Evolutionary conservation across 257 asterid species (phyloP), one percentile per base, ranked within the genome.

Genomic region (Solanum bulbocastanum): DNA sequence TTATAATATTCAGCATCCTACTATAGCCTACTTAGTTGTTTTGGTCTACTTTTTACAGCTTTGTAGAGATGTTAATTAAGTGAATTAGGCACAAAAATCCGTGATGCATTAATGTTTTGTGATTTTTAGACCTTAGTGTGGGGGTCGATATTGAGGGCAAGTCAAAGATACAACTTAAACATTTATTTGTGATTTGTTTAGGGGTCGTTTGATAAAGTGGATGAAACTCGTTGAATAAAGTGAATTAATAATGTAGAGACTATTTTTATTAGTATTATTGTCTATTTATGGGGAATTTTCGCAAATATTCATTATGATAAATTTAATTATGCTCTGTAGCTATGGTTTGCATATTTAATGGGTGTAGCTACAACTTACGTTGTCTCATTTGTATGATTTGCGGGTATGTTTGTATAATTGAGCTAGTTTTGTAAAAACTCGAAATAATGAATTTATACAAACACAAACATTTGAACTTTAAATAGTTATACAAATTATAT

Each of bases 41-140:
- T 23, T 37, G 33, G 58, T 40, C 83, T 75, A 75, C 56, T 75
- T 27, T n/a, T 78, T 78, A 78, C 60, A 76, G 35, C 83, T 76
- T 39, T 76, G 84, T 25, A 40, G 23, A 78, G n/a, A 4, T 40
- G 84, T 78, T 79, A 79, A 79, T 79, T 42, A 79, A 79, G 84
- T 79, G 68, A 81, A 81, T 81, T 81, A 81, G 85, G 85, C 85
- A 81, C 68, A 81, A 81, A 81, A 81, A 81, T 18, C 85, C 68
- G 42, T 81, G 42, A 18, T 81, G 27, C 30, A 46, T 81, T 81
- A 5, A 81, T 81, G 40, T 16, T 6, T 81, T 46, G 68, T 81
- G 85, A 81, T 32, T 30, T 25, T 44, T 81, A 81, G 85, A 81
- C 68, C 85, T 46, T 46, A 81, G 68, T 46, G 85, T 81, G 85